Conservation (phyloP, 306 rosid genomes). For the Erythrophleum fordii region DNA sequence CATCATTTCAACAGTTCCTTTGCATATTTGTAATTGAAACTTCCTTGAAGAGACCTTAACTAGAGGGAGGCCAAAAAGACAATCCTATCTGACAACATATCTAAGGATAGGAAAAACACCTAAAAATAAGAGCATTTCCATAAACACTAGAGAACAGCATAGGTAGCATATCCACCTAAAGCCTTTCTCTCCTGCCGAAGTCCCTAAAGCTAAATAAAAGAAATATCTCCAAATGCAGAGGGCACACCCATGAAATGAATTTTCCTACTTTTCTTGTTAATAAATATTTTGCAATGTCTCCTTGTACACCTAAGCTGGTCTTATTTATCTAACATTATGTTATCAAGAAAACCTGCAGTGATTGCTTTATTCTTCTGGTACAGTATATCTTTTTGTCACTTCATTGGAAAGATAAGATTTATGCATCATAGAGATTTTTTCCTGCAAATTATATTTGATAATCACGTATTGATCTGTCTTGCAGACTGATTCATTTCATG, state of each 20-base stretch:
- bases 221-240: not conserved
- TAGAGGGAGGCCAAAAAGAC: not conserved
- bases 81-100: not conserved
- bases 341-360: not conserved
- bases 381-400: not conserved
- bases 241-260: not conserved
- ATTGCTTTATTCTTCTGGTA: not conserved
- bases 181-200: not conserved
- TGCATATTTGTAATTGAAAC: not conserved
- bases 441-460: constrained; percentile 13
- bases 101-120: not conserved
- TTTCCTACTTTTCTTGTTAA: not conserved
- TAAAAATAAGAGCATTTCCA: not conserved
- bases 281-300: not conserved
- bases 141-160: not conserved
- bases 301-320: constrained; percentile 5
- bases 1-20: not conserved
- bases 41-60: not conserved
- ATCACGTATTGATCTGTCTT: constrained; percentile 22
- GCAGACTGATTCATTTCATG: constrained; percentile 52
- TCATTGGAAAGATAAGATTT: not conserved
- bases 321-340: not conserved
- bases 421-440: constrained; percentile 1
- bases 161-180: not conserved
- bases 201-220: not conserved